Evolutionary conservation across 2,329 filamentous ascomycete species (phyloP).

Genomic region (Incumbomyces delicatus): DNA sequence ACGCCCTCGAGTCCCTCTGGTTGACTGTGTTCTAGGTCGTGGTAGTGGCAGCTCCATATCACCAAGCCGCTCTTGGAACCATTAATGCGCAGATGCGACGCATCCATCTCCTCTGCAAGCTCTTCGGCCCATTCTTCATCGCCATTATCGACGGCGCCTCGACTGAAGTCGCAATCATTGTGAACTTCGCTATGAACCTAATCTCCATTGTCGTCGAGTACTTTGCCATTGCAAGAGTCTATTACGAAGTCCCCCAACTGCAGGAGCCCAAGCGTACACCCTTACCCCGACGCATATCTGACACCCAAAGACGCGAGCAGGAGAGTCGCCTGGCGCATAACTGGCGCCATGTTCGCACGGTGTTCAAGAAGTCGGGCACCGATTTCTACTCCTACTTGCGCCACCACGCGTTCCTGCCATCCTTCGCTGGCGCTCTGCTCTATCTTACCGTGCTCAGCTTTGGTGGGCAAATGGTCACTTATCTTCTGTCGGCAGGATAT

Average conservation of each 20-base stretch:
- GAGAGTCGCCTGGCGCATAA: too few species aligned
- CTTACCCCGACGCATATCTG: too few species aligned
- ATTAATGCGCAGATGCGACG: slow-evolving; percentile 47
- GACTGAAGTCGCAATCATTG: slow-evolving; percentile 36
- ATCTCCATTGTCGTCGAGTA: slow-evolving; percentile 31
- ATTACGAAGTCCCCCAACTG: slow-evolving; percentile 6
- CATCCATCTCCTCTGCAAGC: slow-evolving; percentile 50
- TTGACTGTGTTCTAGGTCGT: too few species aligned
- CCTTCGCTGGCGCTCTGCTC: slow-evolving; percentile 41
- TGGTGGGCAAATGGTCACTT: slow-evolving; percentile 46
- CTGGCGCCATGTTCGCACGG: too few species aligned
- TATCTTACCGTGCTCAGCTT: slow-evolving; percentile 49
- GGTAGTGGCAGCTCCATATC: slow-evolving; percentile 24
- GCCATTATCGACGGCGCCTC: slow-evolving; percentile 38
- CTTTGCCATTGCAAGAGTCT: slow-evolving; percentile 29
- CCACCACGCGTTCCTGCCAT: slow-evolving; percentile 32
- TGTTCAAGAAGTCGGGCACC: too few species aligned
- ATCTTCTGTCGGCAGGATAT: slow-evolving; percentile 38
- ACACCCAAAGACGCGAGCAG: too few species aligned
- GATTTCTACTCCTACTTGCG: too few species aligned
- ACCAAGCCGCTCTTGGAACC: slow-evolving; percentile 34
- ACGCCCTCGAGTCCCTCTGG: too few species aligned
- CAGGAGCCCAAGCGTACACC: too few species aligned
- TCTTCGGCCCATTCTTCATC: slow-evolving; percentile 44
- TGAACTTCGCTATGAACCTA: slow-evolving; percentile 38